phyloP scores from a whole-genome alignment of 225 moss, liverwort and hornwort genomes.

The Sphagnum contortum region DNA sequence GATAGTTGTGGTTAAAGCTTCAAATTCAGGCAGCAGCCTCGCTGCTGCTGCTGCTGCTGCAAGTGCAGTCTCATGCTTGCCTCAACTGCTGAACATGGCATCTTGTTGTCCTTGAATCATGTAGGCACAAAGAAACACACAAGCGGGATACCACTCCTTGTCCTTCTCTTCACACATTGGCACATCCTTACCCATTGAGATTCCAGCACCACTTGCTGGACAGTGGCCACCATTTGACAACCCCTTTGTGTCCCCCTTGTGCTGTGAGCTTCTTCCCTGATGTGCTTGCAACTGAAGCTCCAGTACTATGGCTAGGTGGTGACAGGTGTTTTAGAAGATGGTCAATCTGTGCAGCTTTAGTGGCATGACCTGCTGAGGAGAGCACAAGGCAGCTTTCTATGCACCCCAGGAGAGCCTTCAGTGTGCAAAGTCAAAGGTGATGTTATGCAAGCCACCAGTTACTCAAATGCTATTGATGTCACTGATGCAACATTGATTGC shows the following conservation, averaged over 20 bases:
- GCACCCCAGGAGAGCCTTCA: slow-evolving; percentile 47
- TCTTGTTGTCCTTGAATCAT: slow-evolving; percentile 77
- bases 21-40: slow-evolving; percentile 63
- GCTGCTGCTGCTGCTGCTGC: slow-evolving; percentile 71
- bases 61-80: slow-evolving; percentile 55
- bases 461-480: slow-evolving; percentile 40
- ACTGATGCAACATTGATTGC: slow-evolving; percentile 69
- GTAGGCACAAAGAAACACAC: slow-evolving; percentile 73
- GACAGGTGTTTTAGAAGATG: slow-evolving; percentile 57
- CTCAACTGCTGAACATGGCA: slow-evolving; percentile 61
- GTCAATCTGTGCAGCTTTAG: slow-evolving; percentile 30
- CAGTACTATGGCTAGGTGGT: slow-evolving; percentile 34
- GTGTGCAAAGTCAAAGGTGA: slow-evolving; percentile 44
- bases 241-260: slow-evolving; percentile 12
- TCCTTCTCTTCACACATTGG: slow-evolving; percentile 25
- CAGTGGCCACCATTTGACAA: slow-evolving; percentile 20
- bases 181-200: slow-evolving; percentile 15
- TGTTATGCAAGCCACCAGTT: slow-evolving; percentile 61
- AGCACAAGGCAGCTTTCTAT: slow-evolving; percentile 64
- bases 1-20: slow-evolving; percentile 41
- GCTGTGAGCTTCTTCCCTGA: slow-evolving; percentile 18
- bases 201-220: slow-evolving; percentile 3
- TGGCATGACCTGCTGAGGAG: slow-evolving; percentile 40
- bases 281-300: slow-evolving; percentile 13
- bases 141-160: slow-evolving; percentile 64